Percentiles rank a stretch among this genome's conserved stretches.
Evolutionary conservation across 2,329 filamentous ascomycete species (phyloP).

Genomic region (Arthroderma sp.): DNA sequence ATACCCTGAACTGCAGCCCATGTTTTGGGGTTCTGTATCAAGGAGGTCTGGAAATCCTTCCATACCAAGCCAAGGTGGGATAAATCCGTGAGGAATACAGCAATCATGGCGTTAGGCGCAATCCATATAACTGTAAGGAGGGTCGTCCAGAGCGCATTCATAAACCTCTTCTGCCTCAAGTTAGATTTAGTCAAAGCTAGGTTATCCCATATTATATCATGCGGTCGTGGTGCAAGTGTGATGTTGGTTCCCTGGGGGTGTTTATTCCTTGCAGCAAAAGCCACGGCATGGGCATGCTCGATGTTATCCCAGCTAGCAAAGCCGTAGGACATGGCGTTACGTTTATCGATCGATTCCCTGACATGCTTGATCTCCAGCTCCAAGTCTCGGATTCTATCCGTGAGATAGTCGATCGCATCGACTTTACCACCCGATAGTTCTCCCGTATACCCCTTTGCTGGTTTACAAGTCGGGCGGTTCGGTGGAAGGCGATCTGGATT

Average conservation of each 20-base stretch:
- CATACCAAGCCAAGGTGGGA: slow-evolving; percentile 68
- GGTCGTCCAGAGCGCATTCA: slow-evolving; percentile 74
- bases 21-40: slow-evolving; percentile 49
- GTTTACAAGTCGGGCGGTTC: slow-evolving; percentile 62
- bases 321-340: slow-evolving; percentile 79
- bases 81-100: slow-evolving; percentile 82
- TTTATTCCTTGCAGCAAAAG: slow-evolving; percentile 67
- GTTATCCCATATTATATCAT: slow-evolving; percentile 94
- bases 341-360: slow-evolving; percentile 67
- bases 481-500: slow-evolving; percentile 69
- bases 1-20: slow-evolving; percentile 93
- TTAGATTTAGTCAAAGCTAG: slow-evolving; percentile 57
- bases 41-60: slow-evolving; percentile 54
- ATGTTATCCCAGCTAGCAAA: slow-evolving; percentile 91
- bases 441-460: slow-evolving; percentile 53
- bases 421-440: slow-evolving; percentile 38
- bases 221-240: slow-evolving; percentile 67
- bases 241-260: slow-evolving; percentile 67
- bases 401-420: slow-evolving; percentile 89
- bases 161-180: slow-evolving; percentile 57
- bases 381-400: slow-evolving; percentile 66
- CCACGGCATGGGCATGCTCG: slow-evolving; percentile 73
- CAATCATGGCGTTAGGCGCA: slow-evolving; percentile 84
- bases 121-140: slow-evolving; percentile 76
- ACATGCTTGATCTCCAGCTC: slow-evolving; percentile 77